These are phyloP conservation scores for Apiospora saccharicola DNA, from an alignment of 2,329 filamentous ascomycete genomes.

Conservation along the genomic window DNA sequence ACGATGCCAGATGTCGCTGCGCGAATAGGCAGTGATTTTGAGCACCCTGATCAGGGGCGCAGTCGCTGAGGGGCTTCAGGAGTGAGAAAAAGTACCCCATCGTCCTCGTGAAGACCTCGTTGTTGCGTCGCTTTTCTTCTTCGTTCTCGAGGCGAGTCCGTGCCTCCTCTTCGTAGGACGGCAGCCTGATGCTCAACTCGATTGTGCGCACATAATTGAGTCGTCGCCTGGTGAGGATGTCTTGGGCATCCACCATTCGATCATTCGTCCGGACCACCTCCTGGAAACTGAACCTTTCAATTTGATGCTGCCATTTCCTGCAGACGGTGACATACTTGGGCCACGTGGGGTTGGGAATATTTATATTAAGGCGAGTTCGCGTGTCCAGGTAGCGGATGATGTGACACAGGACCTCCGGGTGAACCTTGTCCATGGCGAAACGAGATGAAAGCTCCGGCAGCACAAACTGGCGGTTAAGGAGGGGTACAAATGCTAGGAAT, in stretches of 20 bases:
- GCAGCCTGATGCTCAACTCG: not conserved
- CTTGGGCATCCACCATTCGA: not conserved
- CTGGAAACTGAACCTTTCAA: not conserved
- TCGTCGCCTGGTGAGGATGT: not conserved
- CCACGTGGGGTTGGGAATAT: not conserved
- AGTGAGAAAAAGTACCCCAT: not conserved
- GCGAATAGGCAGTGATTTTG: not conserved
- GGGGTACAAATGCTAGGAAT: not conserved
- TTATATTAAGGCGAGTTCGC: not conserved
- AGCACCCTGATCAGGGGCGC: not conserved
- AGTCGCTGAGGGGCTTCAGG: not conserved
- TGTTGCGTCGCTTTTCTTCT: not conserved
- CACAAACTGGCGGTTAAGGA: not conserved
- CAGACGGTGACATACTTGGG: not conserved
- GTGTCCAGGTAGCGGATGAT: not conserved
- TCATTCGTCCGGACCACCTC: not conserved
- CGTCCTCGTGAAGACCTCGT: not conserved
- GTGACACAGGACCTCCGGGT: not conserved
- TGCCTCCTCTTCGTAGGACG: constrained; percentile 1
- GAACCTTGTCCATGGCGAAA: not conserved
- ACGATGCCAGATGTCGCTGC: not conserved
- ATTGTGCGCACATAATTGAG: not conserved
- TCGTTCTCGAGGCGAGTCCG: not conserved
- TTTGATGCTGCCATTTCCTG: not conserved
- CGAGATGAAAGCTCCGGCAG: not conserved